Evolutionary conservation across 2,329 filamentous ascomycete species (phyloP).

Genomic region (Xylaria arbuscula): DNA sequence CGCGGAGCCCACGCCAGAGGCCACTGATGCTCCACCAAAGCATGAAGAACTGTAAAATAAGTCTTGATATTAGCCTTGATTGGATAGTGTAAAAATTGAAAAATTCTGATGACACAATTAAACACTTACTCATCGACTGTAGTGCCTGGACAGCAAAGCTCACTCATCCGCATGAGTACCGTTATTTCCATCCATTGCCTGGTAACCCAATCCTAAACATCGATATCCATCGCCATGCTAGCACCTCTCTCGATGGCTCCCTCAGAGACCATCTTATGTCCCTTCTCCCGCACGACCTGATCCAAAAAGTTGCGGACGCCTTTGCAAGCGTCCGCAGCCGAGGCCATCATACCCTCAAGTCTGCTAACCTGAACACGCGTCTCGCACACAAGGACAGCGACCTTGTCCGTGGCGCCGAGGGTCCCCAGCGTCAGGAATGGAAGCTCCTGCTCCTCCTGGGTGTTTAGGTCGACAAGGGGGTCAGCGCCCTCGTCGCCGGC

Average conservation of each 20-base stretch:
- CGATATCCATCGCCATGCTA: constrained; percentile 64
- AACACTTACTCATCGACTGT: constrained; percentile 23
- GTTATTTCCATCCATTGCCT: background rate
- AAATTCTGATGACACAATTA: constrained; percentile 22
- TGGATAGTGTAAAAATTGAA: constrained; percentile 31
- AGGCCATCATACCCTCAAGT: constrained; percentile 91
- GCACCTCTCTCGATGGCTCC: constrained; percentile 62
- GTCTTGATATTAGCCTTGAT: constrained; percentile 27
- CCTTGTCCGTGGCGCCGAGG: constrained; percentile 76
- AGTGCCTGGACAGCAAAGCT: background rate
- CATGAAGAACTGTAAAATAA: constrained; percentile 63
- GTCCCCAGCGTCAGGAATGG: constrained; percentile 90
- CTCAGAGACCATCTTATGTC: constrained; percentile 70
- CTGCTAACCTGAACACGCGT: constrained; percentile 84
- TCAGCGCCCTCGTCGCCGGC: constrained; percentile 76
- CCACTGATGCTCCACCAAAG: constrained; percentile 46
- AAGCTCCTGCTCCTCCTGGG: constrained; percentile 84
- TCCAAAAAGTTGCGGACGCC: constrained; percentile 86
- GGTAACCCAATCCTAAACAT: constrained; percentile 43
- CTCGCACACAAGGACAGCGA: constrained; percentile 86
- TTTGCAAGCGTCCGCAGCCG: constrained; percentile 91
- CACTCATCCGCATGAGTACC: background rate
- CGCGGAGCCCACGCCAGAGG: constrained; percentile 52
- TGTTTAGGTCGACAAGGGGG: constrained; percentile 82
- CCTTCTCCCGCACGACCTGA: constrained; percentile 78